Evolutionary conservation across 1,284 basidiomycete species (phyloP).

Genomic region (Ganoderma leucocontextum): DNA sequence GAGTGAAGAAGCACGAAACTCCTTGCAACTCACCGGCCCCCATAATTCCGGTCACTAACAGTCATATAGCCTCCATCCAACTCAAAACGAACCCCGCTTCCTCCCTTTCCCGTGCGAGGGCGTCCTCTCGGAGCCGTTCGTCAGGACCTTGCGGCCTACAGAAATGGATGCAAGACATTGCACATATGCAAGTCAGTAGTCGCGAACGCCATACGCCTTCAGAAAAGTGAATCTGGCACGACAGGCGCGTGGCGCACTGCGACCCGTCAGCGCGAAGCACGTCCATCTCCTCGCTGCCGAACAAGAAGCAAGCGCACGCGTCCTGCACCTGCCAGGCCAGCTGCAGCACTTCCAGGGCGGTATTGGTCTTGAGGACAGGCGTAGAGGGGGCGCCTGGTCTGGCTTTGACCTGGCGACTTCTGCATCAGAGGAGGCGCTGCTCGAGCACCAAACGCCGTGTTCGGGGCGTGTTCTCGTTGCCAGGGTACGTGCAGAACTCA

Average conservation of each 20-base stretch:
- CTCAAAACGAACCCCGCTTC: background rate
- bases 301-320: background rate
- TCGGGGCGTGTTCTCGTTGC: background rate
- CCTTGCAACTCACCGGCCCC: background rate
- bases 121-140: background rate
- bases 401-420: background rate
- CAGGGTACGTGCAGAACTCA: background rate
- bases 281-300: slow-evolving; percentile 2
- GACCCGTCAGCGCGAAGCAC: background rate
- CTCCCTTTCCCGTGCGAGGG: background rate
- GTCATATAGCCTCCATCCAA: background rate
- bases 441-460: background rate
- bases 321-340: background rate
- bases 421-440: background rate
- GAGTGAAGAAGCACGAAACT: background rate
- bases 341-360: background rate
- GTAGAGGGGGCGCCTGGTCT: background rate
- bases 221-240: background rate
- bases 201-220: background rate
- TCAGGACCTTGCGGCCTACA: background rate
- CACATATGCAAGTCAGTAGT: background rate
- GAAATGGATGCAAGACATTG: background rate
- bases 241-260: background rate
- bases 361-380: background rate
- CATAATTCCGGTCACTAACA: slow-evolving; percentile 5